Evolutionary conservation across 257 asterid genomes (phyloP), one percentile per base, ranked within the genome.

Genomic region (Sherardia arvensis): DNA sequence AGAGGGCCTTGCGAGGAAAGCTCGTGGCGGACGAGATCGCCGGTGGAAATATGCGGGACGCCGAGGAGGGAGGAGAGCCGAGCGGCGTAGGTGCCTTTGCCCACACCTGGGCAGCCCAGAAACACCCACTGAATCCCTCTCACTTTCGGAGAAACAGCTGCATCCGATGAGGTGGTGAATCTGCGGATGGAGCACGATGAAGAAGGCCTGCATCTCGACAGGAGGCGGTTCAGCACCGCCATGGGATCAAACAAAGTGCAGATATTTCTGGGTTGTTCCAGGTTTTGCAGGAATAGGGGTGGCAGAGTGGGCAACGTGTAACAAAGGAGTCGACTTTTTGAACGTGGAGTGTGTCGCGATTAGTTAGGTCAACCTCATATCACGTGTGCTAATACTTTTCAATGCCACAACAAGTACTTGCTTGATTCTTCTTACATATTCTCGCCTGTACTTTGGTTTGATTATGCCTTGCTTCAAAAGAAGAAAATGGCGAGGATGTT

Each of bases 61-160:
- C 83, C 91, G 62, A 92, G 88, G 49, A 92, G 89, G 18, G 51
- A 70, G 0, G 96, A 87, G 0, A 92, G 86, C 20, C 97, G 87
- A 65, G 91, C 73, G 21, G 98, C 98, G 73, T 89, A 92, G 56
- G 98, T 89, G 28, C 98, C 98, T 74, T 92, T 92, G 12, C 98
- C 98, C 20, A 91, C 98, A 0, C 98, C 98, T 8, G 98, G 98
- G 70, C 97, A 88, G 49, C 98, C 98, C 6, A 91, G 80, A 74
- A 91, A 91, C 14, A 88, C 95, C 98, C 98, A 91, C 74, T 85
- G 98, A 64, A 91, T 89, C 59, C 79, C 81, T 75, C 93, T 85
- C 18, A 77, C 91, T 69, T 69, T 74, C 0, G 69, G 6, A 6
- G 78, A 70, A 80, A 28, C 15, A 36, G 47, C 47, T 10, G 47